phyloP scores from a whole-genome alignment of 2,329 filamentous ascomycete genomes.

The Colletotrichum spinosum region DNA sequence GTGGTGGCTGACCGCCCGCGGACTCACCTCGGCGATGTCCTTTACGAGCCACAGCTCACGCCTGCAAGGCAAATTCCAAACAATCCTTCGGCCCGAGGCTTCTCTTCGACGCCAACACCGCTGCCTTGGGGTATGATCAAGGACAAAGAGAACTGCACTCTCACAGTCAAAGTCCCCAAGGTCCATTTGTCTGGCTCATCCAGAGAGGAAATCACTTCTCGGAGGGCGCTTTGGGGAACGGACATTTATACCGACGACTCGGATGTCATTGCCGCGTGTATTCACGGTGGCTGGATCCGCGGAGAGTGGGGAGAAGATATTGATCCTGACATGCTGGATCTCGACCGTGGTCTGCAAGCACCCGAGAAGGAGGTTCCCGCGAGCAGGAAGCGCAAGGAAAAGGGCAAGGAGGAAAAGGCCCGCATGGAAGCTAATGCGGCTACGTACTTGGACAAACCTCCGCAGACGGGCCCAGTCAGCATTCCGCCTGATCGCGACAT shows the following conservation, averaged over 20 bases:
- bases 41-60: conserved; percentile 79
- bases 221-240: conserved; percentile 89
- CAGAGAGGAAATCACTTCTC: conserved; percentile 85
- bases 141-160: conserved; percentile 87
- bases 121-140: conserved; percentile 79
- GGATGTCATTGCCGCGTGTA: conserved; percentile 90
- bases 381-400: conserved; percentile 47
- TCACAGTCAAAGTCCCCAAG: conserved; percentile 88
- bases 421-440: conserved; percentile 49
- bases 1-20: conserved; percentile 78
- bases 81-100: conserved; percentile 54
- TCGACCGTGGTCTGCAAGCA: conserved; percentile 52
- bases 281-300: conserved; percentile 92
- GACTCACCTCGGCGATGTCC: conserved; percentile 83
- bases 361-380: conserved; percentile 34
- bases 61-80: conserved; percentile 60
- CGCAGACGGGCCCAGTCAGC: conserved; percentile 69
- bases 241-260: conserved; percentile 97
- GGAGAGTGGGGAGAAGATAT: conserved; percentile 88
- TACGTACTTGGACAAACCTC: conserved; percentile 64
- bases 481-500: conserved; percentile 79
- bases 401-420: conserved; percentile 48
- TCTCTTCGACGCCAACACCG: conserved; percentile 72
- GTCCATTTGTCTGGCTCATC: conserved; percentile 77
- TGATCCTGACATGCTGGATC: conserved; percentile 74